Base-by-base conservation (phyloP, 768 basidiomycete genomes). In the Rubroboletus satanas region DNA sequence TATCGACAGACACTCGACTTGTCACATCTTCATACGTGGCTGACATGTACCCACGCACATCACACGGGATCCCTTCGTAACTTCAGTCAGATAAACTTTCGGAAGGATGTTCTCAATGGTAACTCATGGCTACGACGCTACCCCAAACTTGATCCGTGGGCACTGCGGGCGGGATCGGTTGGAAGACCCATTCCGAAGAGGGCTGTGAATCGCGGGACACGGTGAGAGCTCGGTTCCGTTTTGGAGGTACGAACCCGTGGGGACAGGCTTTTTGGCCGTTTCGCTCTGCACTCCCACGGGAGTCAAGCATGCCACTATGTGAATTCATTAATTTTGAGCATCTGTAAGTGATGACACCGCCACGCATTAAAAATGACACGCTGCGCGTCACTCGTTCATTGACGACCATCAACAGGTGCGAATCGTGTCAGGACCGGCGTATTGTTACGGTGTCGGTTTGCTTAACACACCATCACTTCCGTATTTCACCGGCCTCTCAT, bases 1-100 rank as follows among this genome's bases (percentile, higher is more conserved):
- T 18, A 18, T 45, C 45, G 42, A 46, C n/a, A 44, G 46, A 49
- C 21, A 26, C 49, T 60, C 61, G 60, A 65, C 50, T 26, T 18
- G 31, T 18, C 42, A 17, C 44, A 31, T 54, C 51, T 15, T 58
- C 57, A 55, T 64, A 51, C 41, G 38, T 31, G 45, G 55, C 12
- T 36, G 46, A 17, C 17, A 10, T 23, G 26, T 18, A 18, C n/a
- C 28, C 58, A 37, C 21, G 18, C 21, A 28, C 23, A 17, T 35
- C 15, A n/a, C 28, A 10, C 49, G 58, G 37, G 26, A 35, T 14
- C 12, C 29, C 36, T 9, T 43, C 23, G 56, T 45, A 39, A 17
- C 52, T 51, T 39, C 47, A 41, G 43, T 55, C 37, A 39, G 23
- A 42, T 17, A 23, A 44, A 33, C 29, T 48, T 41, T 48, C 32